phyloP scores from a whole-genome alignment of 2,329 filamentous ascomycete genomes.

The Penicillium sp. region DNA sequence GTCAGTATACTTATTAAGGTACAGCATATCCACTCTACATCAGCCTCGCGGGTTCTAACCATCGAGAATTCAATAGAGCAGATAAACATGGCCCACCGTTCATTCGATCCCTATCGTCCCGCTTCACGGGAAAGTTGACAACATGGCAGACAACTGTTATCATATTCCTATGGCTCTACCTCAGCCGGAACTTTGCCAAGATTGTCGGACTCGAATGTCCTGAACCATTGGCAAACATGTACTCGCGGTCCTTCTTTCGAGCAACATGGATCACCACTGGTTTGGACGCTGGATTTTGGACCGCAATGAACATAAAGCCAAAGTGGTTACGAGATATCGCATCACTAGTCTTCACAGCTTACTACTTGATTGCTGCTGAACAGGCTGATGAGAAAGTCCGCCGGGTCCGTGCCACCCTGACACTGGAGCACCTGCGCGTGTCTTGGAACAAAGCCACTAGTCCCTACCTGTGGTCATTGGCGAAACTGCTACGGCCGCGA shows the following conservation, averaged over 20 bases:
- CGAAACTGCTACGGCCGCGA: slow-evolving; percentile 64
- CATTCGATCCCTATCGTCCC: slow-evolving; percentile 60
- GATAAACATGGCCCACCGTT: slow-evolving; percentile 79
- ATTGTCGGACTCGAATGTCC: slow-evolving; percentile 83
- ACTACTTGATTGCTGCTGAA: slow-evolving; percentile 87
- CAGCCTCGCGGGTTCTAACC: not conserved
- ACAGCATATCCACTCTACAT: slow-evolving; percentile 19
- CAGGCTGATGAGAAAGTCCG: slow-evolving; percentile 93
- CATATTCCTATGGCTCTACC: slow-evolving; percentile 83
- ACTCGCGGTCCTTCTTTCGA: slow-evolving; percentile 83
- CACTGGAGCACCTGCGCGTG: slow-evolving; percentile 80
- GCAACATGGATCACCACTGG: slow-evolving; percentile 95
- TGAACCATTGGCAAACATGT: slow-evolving; percentile 88
- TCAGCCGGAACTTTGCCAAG: slow-evolving; percentile 86
- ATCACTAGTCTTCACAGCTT: slow-evolving; percentile 73
- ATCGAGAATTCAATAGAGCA: slow-evolving; percentile 48
- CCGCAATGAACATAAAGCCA: slow-evolving; percentile 78
- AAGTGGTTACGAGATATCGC: slow-evolving; percentile 75
- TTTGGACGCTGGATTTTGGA: slow-evolving; percentile 95
- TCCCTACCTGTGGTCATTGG: slow-evolving; percentile 69
- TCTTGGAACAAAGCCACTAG: slow-evolving; percentile 93
- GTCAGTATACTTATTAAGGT: slow-evolving; percentile 74
- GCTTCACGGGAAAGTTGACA: slow-evolving; percentile 63
- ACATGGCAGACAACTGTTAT: slow-evolving; percentile 82
- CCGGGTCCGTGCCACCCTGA: slow-evolving; percentile 76